phyloP scores from a whole-genome alignment of 306 rosid genomes.

The Malus asiatica region DNA sequence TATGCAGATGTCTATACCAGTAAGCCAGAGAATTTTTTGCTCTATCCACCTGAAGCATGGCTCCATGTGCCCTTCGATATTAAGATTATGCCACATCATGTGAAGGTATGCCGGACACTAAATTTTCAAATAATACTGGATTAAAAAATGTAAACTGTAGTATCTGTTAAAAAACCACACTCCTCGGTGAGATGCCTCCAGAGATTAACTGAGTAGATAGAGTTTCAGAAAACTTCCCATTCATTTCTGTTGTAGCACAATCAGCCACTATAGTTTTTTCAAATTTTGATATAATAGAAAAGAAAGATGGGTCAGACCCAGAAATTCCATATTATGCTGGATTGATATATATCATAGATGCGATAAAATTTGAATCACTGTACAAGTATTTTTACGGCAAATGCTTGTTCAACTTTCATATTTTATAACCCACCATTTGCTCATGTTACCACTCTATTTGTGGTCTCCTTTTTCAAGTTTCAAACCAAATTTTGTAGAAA shows the following conservation, averaged over 20 bases:
- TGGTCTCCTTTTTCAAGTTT: no score
- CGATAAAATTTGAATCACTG: no score
- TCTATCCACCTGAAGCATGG: conserved; percentile 87
- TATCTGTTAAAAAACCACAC: background rate
- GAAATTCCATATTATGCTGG: no score
- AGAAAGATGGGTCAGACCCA: no score
- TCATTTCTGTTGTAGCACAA: background rate
- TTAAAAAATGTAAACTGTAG: background rate
- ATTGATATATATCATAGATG: no score
- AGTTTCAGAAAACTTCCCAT: no score
- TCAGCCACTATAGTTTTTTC: background rate
- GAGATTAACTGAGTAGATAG: background rate
- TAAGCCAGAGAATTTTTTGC: conserved; percentile 87
- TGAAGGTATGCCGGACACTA: conserved; percentile 52
- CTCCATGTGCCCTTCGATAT: conserved; percentile 84
- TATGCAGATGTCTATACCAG: conserved; percentile 98
- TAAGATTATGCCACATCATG: conserved; percentile 96
- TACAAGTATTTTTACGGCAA: no score
- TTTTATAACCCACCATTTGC: no score
- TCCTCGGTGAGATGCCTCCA: background rate
- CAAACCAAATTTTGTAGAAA: no score
- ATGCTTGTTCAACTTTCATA: no score
- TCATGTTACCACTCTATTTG: no score
- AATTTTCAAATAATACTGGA: background rate
- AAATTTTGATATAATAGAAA: no score